Conservation (phyloP, 2,329 filamentous ascomycete species). For the Amylocarpus encephaloides region DNA sequence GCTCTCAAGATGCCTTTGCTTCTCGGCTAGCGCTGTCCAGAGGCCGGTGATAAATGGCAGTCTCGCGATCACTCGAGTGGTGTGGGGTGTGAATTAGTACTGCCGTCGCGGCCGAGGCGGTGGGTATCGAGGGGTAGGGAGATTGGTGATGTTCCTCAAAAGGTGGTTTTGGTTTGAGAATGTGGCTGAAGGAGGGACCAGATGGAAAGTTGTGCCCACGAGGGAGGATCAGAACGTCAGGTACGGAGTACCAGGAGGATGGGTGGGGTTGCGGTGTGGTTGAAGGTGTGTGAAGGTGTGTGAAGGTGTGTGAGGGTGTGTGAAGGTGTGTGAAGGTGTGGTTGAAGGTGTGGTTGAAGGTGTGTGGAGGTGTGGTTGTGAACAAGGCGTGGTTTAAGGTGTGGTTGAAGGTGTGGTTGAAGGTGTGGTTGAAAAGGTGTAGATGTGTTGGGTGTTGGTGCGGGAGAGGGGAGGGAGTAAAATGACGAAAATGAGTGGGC, state of each 20-base stretch:
- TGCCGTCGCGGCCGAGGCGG: background rate
- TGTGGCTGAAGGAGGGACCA: slow-evolving; percentile 6
- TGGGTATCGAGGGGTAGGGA: background rate
- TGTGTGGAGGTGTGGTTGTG: too few species aligned
- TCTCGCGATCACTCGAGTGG: slow-evolving; percentile 18
- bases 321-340: too few species aligned
- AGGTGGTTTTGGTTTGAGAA: slow-evolving; percentile 2
- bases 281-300: too few species aligned
- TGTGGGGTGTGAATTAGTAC: slow-evolving; percentile 3
- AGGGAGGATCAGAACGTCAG: slow-evolving; percentile 14
- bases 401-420: background rate
- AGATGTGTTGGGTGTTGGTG: too few species aligned
- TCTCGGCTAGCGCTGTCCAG: background rate
- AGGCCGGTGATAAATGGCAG: slow-evolving; percentile 5
- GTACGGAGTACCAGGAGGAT: slow-evolving; percentile 12
- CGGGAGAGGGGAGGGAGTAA: background rate
- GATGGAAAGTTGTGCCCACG: slow-evolving; percentile 5
- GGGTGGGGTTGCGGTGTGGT: background rate
- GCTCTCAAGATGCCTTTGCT: slow-evolving; percentile 5
- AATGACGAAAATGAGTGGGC: slow-evolving; percentile 9
- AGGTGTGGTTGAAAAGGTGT: slow-evolving; percentile 20
- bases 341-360: too few species aligned
- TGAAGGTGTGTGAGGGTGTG: too few species aligned
- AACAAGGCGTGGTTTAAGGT: too few species aligned
- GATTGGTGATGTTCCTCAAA: background rate